Conservation (phyloP, 2,329 filamentous ascomycete species). For the Nectriaceae sp. region DNA sequence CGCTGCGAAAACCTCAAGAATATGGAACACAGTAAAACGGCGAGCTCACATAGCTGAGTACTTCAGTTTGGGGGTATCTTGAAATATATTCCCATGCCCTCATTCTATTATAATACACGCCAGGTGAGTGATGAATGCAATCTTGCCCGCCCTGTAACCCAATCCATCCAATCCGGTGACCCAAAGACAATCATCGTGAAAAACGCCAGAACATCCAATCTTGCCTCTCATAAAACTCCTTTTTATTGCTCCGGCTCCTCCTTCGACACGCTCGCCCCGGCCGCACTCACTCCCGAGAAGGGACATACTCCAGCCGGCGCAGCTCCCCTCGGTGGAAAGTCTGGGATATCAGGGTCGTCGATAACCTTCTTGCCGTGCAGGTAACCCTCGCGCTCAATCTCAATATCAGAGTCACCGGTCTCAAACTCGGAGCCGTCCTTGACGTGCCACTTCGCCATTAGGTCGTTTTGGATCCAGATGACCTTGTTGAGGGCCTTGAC, state of each 20-base stretch:
- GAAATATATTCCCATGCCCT: neutral
- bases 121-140: neutral
- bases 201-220: no score
- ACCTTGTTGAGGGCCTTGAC: slow-evolving; percentile 78
- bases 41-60: no score
- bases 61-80: no score
- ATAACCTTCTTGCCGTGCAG: slow-evolving; percentile 64
- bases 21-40: no score
- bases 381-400: slow-evolving; percentile 64
- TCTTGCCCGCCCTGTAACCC: no score
- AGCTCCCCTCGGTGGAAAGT: slow-evolving; percentile 17
- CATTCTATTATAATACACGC: neutral
- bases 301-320: slow-evolving; percentile 23
- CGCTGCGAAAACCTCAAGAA: no score
- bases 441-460: slow-evolving; percentile 83
- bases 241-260: no score
- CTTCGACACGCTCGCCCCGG: neutral
- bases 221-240: no score
- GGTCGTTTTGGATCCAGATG: slow-evolving; percentile 86
- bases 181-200: no score
- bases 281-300: slow-evolving; percentile 26
- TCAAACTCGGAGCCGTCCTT: slow-evolving; percentile 65
- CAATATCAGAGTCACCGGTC: slow-evolving; percentile 45
- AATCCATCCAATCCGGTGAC: no score
- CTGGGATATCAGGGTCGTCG: neutral